phyloP scores from a whole-genome alignment of 192 early-diverging fungal genomes.

The Coemansia sp. region DNA sequence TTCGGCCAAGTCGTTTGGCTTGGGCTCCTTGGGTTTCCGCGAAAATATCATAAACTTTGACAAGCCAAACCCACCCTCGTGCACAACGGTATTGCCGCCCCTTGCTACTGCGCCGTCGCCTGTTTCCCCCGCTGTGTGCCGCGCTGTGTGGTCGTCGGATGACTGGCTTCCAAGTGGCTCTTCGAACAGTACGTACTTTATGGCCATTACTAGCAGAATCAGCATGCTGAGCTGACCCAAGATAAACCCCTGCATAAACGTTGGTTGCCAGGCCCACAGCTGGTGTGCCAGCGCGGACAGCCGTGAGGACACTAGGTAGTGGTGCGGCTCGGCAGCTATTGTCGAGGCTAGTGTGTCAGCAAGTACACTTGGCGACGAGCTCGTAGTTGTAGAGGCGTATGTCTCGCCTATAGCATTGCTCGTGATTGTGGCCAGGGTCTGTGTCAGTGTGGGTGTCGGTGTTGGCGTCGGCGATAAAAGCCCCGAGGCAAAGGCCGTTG shows the following conservation, averaged over 20 bases:
- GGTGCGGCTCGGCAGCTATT: background rate
- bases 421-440: background rate
- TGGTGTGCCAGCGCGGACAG: conserved; percentile 13
- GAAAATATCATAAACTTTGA: conserved; percentile 55
- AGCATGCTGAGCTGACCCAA: conserved; percentile 57
- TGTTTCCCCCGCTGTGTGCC: background rate
- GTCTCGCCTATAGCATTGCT: background rate
- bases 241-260: conserved; percentile 58
- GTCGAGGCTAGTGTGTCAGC: background rate
- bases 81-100: conserved; percentile 23
- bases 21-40: conserved; percentile 48
- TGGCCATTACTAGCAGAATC: conserved; percentile 46
- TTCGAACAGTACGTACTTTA: conserved; percentile 58
- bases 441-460: background rate
- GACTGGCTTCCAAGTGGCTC: conserved; percentile 37
- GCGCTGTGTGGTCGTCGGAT: background rate
- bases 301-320: background rate
- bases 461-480: background rate
- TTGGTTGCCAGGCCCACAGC: conserved; percentile 49
- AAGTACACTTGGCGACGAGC: background rate
- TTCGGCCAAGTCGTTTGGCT: conserved; percentile 39
- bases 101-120: background rate
- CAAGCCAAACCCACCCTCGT: conserved; percentile 48
- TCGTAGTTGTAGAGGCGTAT: background rate
- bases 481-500: conserved; percentile 6